Conservation (phyloP, 805 yeast genomes). For the Candida nonsorbophila region DNA sequence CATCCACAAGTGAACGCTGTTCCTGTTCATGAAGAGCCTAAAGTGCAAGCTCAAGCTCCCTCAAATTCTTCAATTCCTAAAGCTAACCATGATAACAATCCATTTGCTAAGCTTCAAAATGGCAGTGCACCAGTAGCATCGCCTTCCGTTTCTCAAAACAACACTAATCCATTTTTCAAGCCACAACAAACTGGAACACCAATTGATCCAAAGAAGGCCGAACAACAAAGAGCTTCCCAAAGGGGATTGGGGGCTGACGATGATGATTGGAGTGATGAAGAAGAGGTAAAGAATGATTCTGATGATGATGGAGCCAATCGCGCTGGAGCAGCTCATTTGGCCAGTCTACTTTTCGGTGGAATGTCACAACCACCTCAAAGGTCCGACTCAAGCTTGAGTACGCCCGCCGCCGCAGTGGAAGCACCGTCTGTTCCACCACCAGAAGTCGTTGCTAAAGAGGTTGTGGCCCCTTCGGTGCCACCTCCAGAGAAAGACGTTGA, state of each 20-base stretch:
- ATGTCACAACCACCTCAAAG: constrained; percentile 34
- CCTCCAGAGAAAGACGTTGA: constrained; percentile 1
- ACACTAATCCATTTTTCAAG: constrained; percentile 55
- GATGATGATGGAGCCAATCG: constrained; percentile 46
- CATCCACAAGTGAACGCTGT: neutral
- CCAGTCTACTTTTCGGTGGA: constrained; percentile 49
- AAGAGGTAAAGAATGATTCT: constrained; percentile 34
- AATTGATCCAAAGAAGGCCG: constrained; percentile 55
- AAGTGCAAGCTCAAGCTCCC: constrained; percentile 3
- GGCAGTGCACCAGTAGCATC: constrained; percentile 5
- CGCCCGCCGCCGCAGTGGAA: constrained; percentile 9
- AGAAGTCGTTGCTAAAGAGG: constrained; percentile 2
- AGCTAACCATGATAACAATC: constrained; percentile 39
- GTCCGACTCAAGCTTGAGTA: constrained; percentile 5
- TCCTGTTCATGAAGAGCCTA: constrained; percentile 1
- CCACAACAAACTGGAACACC: constrained; percentile 21
- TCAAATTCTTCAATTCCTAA: constrained; percentile 8
- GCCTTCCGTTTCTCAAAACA: constrained; percentile 6
- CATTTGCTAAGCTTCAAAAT: constrained; percentile 38
- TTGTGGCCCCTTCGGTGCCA: constrained; percentile 1
- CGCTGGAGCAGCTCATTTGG: constrained; percentile 53
- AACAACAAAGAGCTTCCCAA: constrained; percentile 69
- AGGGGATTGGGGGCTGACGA: constrained; percentile 43
- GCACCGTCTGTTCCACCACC: constrained; percentile 15
- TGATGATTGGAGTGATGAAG: constrained; percentile 45